Evolutionary conservation across 2,329 filamentous ascomycete genomes (phyloP), one percentile per base, ranked within the genome.

Genomic region (Colletotrichum euphorbiae): DNA sequence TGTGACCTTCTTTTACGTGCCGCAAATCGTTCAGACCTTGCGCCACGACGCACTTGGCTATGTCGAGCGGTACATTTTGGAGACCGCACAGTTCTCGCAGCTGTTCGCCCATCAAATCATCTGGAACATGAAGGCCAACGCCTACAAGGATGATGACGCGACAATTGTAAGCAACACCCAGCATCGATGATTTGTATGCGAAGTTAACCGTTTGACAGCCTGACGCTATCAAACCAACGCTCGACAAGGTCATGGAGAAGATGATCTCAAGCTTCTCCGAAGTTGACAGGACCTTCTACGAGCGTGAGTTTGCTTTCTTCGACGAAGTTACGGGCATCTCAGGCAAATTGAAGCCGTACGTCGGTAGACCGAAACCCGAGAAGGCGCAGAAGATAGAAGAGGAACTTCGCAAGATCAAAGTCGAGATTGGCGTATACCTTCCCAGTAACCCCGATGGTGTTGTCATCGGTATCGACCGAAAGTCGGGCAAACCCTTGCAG

Each of bases 121-220:
- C 76, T 99, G 97, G 96, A 99, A 99, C 78, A 99, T 99, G 91
- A 99, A 98, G 78, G 96, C 96, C 36, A 99, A 99, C 78, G 93
- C 94, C 1, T 99, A 93, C 85, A 99, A 98, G 78, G 97, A 99
- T 72, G 95, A 99, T 74, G 93, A 98, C 72, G 94, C 91, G 13
- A 89, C 91, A 74, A 88, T 97, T 71, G 90, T 93, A 83, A 84
- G 89, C 46, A 80, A 17, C 4, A 24, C 4, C n/a, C 15, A 4
- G 6, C n/a, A 42, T 2, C 28, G 4, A n/a, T 69, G 74, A 33
- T 24, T 19, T 15, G 17, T 3, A 33, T 11, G 9, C 24, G 46
- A 38, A 64, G 65, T 74, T 75, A 51, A 77, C 62, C 63, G 72
- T 64, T 12, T 24, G 17, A 24, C 72, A 92, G 86, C 94, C 96